phyloP scores from a whole-genome alignment of 2,329 filamentous ascomycete species.

The Diaporthe citriasiana region DNA sequence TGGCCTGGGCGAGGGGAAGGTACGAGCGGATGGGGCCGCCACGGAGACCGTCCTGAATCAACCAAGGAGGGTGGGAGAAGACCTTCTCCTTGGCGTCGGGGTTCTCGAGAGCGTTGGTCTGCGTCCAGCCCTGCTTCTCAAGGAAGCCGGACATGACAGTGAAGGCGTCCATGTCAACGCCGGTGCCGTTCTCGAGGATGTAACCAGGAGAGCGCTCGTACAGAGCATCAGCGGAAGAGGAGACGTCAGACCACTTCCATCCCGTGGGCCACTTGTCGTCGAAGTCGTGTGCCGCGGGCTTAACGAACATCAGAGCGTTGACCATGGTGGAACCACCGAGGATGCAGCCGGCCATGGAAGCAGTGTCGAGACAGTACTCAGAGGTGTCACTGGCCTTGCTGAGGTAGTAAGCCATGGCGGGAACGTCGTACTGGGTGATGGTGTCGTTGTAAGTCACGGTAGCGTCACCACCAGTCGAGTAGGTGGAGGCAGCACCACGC shows the following conservation, averaged over 20 bases:
- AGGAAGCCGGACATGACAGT: conserved; percentile 43
- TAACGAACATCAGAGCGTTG: conserved; percentile 54
- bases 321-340: conserved; percentile 54
- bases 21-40: conserved; percentile 46
- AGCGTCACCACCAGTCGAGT: conserved; percentile 50
- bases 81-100: conserved; percentile 44
- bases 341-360: conserved; percentile 53
- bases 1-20: conserved; percentile 46
- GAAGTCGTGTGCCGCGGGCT: conserved; percentile 51
- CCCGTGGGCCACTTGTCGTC: conserved; percentile 50
- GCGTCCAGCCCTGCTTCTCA: conserved; percentile 42
- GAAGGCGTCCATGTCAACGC: conserved; percentile 43
- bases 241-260: conserved; percentile 50
- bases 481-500: conserved; percentile 53
- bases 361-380: conserved; percentile 54
- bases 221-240: conserved; percentile 47
- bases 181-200: conserved; percentile 46
- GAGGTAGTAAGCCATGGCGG: conserved; percentile 48
- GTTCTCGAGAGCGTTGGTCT: conserved; percentile 42
- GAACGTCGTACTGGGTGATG: conserved; percentile 52
- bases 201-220: conserved; percentile 49
- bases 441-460: conserved; percentile 52
- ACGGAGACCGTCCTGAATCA: conserved; percentile 44
- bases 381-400: conserved; percentile 44
- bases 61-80: conserved; percentile 44